phyloP scores from a whole-genome alignment of 495 filamentous ascomycete genomes.

The Parathielavia appendiculata region DNA sequence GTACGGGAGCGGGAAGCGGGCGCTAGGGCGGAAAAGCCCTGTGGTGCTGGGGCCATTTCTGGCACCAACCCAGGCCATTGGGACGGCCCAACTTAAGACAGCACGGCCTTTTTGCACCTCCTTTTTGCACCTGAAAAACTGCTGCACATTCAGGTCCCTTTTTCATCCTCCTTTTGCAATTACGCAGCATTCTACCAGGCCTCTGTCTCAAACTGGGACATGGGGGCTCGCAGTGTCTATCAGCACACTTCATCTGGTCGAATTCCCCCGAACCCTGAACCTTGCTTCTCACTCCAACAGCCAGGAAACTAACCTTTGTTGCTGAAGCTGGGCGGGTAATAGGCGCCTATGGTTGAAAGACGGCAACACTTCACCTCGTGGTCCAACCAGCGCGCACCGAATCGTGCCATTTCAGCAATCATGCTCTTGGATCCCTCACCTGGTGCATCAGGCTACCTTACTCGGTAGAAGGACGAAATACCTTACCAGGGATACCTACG shows the following conservation, averaged over 20 bases:
- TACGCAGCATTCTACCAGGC: background rate
- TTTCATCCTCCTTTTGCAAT: background rate
- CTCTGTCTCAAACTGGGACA: background rate
- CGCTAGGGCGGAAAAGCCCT: constrained; percentile 7
- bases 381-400: background rate
- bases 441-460: no score
- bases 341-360: no score
- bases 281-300: background rate
- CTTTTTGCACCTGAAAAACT: no score
- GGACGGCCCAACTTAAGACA: constrained; percentile 2
- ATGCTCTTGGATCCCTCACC: background rate
- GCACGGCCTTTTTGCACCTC: no score
- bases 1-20: constrained; percentile 20
- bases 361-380: no score
- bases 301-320: no score
- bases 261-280: constrained; percentile 9
- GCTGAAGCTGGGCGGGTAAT: no score
- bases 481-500: no score
- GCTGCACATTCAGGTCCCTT: no score
- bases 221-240: background rate
- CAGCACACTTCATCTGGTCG: background rate
- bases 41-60: background rate
- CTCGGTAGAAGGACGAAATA: no score
- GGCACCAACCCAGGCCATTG: constrained; percentile 10
- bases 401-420: background rate